phyloP scores from a whole-genome alignment of 78 protist genomes.

The Dictyostelium firmibasis region DNA sequence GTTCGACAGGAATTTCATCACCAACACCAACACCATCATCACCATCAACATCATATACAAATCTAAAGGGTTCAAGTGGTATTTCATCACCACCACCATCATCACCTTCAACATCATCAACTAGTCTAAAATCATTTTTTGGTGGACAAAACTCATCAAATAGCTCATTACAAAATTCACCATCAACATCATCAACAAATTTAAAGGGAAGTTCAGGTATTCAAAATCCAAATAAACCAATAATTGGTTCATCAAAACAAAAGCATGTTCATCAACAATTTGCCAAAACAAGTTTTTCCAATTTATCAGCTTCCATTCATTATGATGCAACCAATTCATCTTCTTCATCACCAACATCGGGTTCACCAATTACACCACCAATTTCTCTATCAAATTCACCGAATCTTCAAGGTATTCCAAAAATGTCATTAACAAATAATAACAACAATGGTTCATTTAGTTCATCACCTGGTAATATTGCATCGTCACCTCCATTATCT shows the following conservation, averaged over 20 bases:
- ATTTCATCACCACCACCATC: neutral
- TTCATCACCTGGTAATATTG: neutral
- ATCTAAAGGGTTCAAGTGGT: neutral
- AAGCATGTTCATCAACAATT: neutral
- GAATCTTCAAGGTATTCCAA: neutral
- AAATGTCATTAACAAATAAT: neutral
- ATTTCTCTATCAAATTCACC: neutral
- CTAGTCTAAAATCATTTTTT: neutral
- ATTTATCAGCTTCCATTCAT: slow-evolving; percentile 7
- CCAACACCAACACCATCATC: neutral
- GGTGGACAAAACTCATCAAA: neutral
- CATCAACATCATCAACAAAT: neutral
- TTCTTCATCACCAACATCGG: neutral
- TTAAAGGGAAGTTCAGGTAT: neutral
- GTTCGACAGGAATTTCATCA: neutral
- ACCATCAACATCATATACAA: neutral
- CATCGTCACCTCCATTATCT: slow-evolving; percentile 9
- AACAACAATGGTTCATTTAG: neutral
- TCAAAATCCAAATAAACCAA: slow-evolving; percentile 7
- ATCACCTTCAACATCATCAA: neutral
- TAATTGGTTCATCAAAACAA: neutral
- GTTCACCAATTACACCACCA: neutral
- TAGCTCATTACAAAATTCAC: neutral
- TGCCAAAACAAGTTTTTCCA: neutral
- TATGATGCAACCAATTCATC: neutral